These are phyloP conservation scores for Phytophthora quininea DNA, from an alignment of 352 stramenopile genomes.

Conservation along the genomic window DNA sequence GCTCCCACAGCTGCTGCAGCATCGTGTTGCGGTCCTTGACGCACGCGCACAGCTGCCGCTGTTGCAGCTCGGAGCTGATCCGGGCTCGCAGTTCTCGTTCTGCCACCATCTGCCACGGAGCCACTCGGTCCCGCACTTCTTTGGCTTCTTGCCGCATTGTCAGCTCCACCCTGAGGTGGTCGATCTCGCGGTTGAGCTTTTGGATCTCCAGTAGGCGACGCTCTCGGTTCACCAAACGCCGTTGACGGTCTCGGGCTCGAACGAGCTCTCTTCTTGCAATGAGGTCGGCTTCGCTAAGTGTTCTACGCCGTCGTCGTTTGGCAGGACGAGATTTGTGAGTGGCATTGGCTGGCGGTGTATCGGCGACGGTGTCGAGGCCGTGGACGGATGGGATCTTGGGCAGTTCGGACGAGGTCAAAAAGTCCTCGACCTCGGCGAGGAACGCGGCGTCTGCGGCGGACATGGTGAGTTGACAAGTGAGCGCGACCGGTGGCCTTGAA, in stretches of 20 bases:
- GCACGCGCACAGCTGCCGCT: background rate
- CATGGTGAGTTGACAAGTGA: background rate
- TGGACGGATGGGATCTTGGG: background rate
- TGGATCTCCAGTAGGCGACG: constrained; percentile 3
- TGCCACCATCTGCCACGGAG: background rate
- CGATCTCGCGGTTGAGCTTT: constrained; percentile 6
- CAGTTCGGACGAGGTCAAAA: constrained; percentile 8
- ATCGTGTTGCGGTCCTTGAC: background rate
- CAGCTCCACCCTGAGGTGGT: constrained; percentile 13
- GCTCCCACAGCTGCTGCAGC: background rate
- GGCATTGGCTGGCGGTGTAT: background rate
- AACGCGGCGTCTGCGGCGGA: constrained; percentile 5
- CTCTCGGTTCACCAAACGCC: constrained; percentile 9
- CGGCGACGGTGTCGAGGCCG: background rate
- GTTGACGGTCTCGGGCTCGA: constrained; percentile 9
- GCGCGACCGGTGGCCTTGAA: background rate
- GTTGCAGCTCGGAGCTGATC: background rate
- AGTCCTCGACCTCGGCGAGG: constrained; percentile 12
- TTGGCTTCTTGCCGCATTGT: background rate
- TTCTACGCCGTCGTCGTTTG: background rate
- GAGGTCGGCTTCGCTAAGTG: background rate
- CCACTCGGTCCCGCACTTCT: background rate
- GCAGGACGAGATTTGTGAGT: background rate
- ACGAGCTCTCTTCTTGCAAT: constrained; percentile 7
- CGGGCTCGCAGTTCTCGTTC: background rate